Conservation (phyloP, 2,329 filamentous ascomycete species). For the Penicillium sp. region DNA sequence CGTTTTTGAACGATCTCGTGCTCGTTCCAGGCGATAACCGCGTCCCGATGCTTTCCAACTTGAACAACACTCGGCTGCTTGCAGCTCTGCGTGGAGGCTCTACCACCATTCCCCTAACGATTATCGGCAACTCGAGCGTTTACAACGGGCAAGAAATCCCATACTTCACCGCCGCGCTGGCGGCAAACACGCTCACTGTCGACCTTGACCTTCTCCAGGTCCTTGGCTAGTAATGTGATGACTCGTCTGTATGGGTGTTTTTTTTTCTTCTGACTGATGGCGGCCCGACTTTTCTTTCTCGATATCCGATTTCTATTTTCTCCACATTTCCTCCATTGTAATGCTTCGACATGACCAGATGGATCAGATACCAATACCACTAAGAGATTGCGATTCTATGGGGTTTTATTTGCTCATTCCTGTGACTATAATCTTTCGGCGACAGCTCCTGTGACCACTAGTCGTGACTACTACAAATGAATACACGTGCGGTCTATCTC, state of each 20-base stretch:
- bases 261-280: neutral
- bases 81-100: slow-evolving; percentile 43
- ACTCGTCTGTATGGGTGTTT: neutral
- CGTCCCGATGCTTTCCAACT: slow-evolving; percentile 54
- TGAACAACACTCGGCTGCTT: slow-evolving; percentile 50
- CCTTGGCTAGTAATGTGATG: slow-evolving; percentile 4
- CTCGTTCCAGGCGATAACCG: slow-evolving; percentile 61
- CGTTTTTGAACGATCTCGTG: slow-evolving; percentile 56
- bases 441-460: slow-evolving; percentile 2
- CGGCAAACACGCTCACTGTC: slow-evolving; percentile 51
- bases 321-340: neutral
- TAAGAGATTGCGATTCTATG: slow-evolving; percentile 8
- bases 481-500: slow-evolving; percentile 6
- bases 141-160: slow-evolving; percentile 55
- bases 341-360: slow-evolving; percentile 11
- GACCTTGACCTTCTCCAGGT: slow-evolving; percentile 45
- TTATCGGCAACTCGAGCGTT: slow-evolving; percentile 55
- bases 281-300: neutral
- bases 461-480: slow-evolving; percentile 4
- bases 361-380: slow-evolving; percentile 14
- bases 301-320: slow-evolving; percentile 7
- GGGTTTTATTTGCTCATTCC: slow-evolving; percentile 7
- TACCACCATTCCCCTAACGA: slow-evolving; percentile 56
- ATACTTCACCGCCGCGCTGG: slow-evolving; percentile 60
- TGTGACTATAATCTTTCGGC: neutral